Base-by-base conservation (phyloP, 352 stramenopile genomes). In the Pythium phragmiticola region DNA sequence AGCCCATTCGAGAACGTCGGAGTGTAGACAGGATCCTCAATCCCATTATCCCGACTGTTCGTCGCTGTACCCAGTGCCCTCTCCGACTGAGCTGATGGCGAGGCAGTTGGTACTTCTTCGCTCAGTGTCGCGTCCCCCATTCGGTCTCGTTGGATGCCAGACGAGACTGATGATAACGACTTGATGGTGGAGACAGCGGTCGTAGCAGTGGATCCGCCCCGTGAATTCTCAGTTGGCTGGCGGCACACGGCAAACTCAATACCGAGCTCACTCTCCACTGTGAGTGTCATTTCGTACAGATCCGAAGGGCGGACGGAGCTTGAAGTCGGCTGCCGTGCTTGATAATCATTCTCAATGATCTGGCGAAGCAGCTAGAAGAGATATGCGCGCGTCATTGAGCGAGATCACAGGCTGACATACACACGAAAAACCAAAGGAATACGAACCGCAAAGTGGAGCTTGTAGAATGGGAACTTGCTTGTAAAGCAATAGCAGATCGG, bases 391-490 rank as follows among this genome's bases (percentile, higher is more conserved):
- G 14, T 34, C 46, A 51, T n/a, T 53, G 14, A 53, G 47, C 16
- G 37, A 19, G 16, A 19, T 46, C 21, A n/a, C 46, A 17, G 2
- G 14, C 14, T 28, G 7, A 48, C n/a, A 23, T 43, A 12, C 11
- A 43, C 37, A 39, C 7, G 7, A 39, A 9, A 30, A 2, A 50
- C 43, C 9, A 50, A 4, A 5, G 19, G 7, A 30, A 41, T 3
- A 63, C 72, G 7, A 68, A 95, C 86, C 63, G 78, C 68, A 65
- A 92, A 95, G 55, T 95, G 82, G 14, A 95, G 76, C 13, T 84
- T 84, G 64, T 95, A 95, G 69, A 95, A 92, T 11, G 86, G 86
- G 49, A 92, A 95, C 34, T 95, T 95, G 77, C 84, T 91, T 11
- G 84, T 95, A 53, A 95, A 84, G 57, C 84, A 95, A 53, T 88